phyloP scores from a whole-genome alignment of 768 basidiomycete species.

The Cyathus striatus region DNA sequence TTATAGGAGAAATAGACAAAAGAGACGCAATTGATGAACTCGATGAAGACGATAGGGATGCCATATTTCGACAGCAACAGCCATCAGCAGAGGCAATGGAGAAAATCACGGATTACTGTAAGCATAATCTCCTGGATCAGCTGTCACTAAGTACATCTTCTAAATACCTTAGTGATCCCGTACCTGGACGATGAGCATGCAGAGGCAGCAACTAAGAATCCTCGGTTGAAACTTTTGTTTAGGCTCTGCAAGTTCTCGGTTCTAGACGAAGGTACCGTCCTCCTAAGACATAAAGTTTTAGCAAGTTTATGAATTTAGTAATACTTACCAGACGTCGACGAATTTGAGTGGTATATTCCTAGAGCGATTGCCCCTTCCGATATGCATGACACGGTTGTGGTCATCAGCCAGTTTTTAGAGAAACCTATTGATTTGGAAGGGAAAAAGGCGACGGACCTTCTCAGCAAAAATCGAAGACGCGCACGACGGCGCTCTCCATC shows the following conservation, averaged over 20 bases:
- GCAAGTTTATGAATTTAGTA: slow-evolving; percentile 25
- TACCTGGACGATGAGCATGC: slow-evolving; percentile 72
- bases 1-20: slow-evolving; percentile 58
- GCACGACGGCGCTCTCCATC: slow-evolving; percentile 48
- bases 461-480: slow-evolving; percentile 59
- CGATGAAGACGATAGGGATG: slow-evolving; percentile 18
- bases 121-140: slow-evolving; percentile 19
- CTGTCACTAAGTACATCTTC: slow-evolving; percentile 20
- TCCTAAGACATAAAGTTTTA: slow-evolving; percentile 32
- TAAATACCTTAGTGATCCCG: slow-evolving; percentile 54
- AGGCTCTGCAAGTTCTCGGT: slow-evolving; percentile 71
- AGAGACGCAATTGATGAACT: slow-evolving; percentile 26
- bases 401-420: slow-evolving; percentile 81
- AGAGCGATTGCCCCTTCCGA: slow-evolving; percentile 60
- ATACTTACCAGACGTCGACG: slow-evolving; percentile 47
- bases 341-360: slow-evolving; percentile 85
- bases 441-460: slow-evolving; percentile 66
- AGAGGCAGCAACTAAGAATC: slow-evolving; percentile 71
- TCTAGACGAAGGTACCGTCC: slow-evolving; percentile 54
- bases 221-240: slow-evolving; percentile 80
- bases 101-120: slow-evolving; percentile 75
- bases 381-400: slow-evolving; percentile 61
- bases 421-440: slow-evolving; percentile 78
- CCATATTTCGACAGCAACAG: slow-evolving; percentile 20
- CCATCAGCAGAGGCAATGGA: slow-evolving; percentile 67